Evolutionary conservation across 768 basidiomycete species (phyloP).

Genomic region (Leccinum ochraceum): DNA sequence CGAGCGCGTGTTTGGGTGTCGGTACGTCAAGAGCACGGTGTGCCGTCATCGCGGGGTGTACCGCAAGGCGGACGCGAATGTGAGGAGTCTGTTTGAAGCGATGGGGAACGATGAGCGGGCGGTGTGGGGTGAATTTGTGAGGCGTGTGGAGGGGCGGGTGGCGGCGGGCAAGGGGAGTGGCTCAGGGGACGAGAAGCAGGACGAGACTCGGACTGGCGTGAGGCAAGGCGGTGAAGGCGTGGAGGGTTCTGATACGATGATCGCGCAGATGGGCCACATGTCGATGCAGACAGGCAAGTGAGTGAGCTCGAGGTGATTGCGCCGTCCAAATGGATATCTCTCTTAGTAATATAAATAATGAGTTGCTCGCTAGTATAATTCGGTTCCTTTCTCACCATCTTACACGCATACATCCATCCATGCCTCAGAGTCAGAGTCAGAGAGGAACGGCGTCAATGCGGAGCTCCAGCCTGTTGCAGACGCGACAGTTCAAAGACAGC

Average conservation of each 20-base stretch:
- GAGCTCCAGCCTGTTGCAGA: constrained; percentile 7
- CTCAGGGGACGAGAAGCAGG: constrained; percentile 26
- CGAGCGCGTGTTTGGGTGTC: constrained; percentile 67
- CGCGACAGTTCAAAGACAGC: constrained; percentile 38
- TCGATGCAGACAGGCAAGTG: constrained; percentile 20
- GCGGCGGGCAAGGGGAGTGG: constrained; percentile 26
- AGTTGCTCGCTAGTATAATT: too few relatives aligned
- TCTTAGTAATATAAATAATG: too few relatives aligned
- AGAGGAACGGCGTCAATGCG: not conserved
- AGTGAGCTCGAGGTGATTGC: not conserved
- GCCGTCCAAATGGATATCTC: too few relatives aligned
- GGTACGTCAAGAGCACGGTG: constrained; percentile 74
- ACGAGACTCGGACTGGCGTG: constrained; percentile 9
- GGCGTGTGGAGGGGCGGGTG: constrained; percentile 55
- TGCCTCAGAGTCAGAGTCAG: constrained; percentile 6
- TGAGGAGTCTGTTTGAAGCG: constrained; percentile 53
- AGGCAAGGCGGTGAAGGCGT: not conserved
- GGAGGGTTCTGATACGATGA: constrained; percentile 18
- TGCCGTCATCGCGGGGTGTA: constrained; percentile 72
- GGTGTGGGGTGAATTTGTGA: constrained; percentile 70
- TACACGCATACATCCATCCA: too few relatives aligned
- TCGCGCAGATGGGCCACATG: constrained; percentile 22
- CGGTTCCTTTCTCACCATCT: too few relatives aligned
- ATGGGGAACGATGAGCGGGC: constrained; percentile 57
- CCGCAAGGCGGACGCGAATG: constrained; percentile 50